phyloP scores from a whole-genome alignment of 179 eudicot species.

The Gypsophila paniculata region DNA sequence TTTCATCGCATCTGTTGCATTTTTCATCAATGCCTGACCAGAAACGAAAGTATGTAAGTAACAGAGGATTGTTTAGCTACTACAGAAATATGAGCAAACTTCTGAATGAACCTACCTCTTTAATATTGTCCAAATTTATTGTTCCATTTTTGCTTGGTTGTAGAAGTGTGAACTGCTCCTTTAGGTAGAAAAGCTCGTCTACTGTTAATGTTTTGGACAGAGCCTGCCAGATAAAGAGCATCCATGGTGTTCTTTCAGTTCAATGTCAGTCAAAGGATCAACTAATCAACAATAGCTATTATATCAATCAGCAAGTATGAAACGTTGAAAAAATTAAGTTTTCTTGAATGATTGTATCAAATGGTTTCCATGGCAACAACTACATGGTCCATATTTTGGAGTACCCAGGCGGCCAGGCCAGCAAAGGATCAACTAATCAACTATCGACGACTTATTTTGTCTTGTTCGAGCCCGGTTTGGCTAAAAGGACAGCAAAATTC shows the following conservation, averaged over 20 bases:
- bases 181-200: conserved; percentile 59
- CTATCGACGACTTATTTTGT: too few relatives aligned
- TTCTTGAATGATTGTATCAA: neutral
- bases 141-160: conserved; percentile 55
- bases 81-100: neutral
- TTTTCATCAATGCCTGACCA: conserved; percentile 62
- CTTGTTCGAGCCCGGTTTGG: neutral
- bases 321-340: neutral
- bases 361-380: neutral
- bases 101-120: conserved; percentile 37
- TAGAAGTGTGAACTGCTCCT: conserved; percentile 60
- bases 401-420: too few relatives aligned
- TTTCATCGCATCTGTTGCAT: conserved; percentile 63
- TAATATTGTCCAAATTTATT: conserved; percentile 59
- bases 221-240: conserved; percentile 39
- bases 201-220: conserved; percentile 57
- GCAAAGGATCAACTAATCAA: too few relatives aligned
- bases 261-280: conserved; percentile 1
- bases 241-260: conserved; percentile 2
- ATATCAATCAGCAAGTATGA: neutral
- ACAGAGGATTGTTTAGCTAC: neutral
- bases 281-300: neutral
- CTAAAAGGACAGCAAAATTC: neutral
- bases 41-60: conserved; percentile 15
- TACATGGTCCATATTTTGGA: neutral